Evolutionary conservation across 331 rosid species (phyloP), one percentile per base, ranked within the genome.

Genomic region (Acacia concinna): DNA sequence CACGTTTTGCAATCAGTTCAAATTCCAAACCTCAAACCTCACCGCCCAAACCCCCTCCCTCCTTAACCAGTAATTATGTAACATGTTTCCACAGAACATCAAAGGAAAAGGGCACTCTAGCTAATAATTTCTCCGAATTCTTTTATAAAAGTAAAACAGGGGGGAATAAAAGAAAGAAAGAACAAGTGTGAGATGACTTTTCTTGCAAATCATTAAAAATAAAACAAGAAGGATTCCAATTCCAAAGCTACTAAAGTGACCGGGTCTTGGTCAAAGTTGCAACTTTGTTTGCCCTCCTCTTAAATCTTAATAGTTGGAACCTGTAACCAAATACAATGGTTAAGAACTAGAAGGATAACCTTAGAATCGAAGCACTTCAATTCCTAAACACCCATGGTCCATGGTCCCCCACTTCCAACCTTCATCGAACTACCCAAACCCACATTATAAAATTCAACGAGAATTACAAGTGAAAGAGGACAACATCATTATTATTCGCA

Each of bases 181-280:
- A 23, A 5, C 12, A 14, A 46, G 54, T 21, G 12, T 13, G 7
- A 13, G 9, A 13, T 40, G 37, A 40, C 49, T 68, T 68, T 68
- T 41, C 49, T 23, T 1, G 20, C 54, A 77, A 37, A 77, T 65
- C 51, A 9, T 15, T 28, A 52, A 21, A 66, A 52, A n/a, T 11
- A 54, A 66, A 81, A 52, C 21, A 4, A 28, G 8, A 13, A 71
- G 8, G 46, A 12, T 9, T 52, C 74, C 30, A 21, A 12, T 9
- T 52, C 74, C 30, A 21, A 52, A 64, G 73, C 38, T 10, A 14
- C 20, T 10, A 9, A 67, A 71, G 79, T 78, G 79, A 65, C 79
- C 71, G 18, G 75, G 85, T 78, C 82, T 12, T 31, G 18, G 76
- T 47, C 76, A 47, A 77, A 72, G n/a, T 40, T 43, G 31, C 31